phyloP scores from a whole-genome alignment of 148 eudicot genomes.

The Selenicereus undatus region DNA sequence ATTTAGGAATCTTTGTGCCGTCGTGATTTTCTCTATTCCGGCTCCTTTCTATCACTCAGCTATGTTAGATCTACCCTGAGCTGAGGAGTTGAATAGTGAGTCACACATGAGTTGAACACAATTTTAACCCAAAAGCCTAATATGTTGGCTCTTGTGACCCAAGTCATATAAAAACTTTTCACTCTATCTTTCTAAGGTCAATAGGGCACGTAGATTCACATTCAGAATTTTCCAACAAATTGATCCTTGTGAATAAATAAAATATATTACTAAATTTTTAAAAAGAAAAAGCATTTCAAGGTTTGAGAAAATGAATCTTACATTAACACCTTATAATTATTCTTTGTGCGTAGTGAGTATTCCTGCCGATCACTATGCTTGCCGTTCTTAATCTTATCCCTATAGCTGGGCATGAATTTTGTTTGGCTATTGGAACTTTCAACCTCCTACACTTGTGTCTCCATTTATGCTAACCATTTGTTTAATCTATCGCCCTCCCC shows the following conservation, averaged over 20 bases:
- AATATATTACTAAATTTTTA: neutral
- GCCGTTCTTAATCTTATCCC: slow-evolving; percentile 7
- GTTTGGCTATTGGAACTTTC: slow-evolving; percentile 28
- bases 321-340: slow-evolving; percentile 19
- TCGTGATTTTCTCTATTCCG: no score
- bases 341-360: slow-evolving; percentile 1
- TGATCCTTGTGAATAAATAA: neutral
- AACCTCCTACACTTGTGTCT: slow-evolving; percentile 22
- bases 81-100: no score
- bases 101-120: no score
- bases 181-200: no score
- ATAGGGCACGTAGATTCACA: no score
- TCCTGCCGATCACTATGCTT: neutral
- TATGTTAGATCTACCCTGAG: no score
- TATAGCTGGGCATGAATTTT: slow-evolving; percentile 13
- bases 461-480: slow-evolving; percentile 13
- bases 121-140: no score
- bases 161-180: no score
- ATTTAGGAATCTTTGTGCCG: no score
- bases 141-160: no score
- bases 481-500: neutral
- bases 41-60: no score
- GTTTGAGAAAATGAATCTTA: slow-evolving; percentile 32
- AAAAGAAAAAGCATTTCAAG: slow-evolving; percentile 8
- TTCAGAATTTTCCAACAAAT: no score